Evolutionary conservation across 352 stramenopile genomes (phyloP).

Genomic region (Pythium apleroticum): DNA sequence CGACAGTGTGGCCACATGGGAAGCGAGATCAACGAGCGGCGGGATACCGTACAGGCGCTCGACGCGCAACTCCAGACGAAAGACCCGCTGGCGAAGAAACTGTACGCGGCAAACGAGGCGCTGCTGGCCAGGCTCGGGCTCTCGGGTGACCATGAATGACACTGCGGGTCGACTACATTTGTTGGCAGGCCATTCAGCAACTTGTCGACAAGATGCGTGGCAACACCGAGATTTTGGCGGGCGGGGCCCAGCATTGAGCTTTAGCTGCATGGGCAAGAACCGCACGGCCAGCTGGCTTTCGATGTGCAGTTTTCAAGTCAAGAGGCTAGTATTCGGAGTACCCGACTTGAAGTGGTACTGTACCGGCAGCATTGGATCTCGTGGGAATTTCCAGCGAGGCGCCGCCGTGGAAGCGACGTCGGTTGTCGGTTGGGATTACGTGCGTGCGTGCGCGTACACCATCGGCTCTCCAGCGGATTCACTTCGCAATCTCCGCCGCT

Average conservation of each 20-base stretch:
- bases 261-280: no score
- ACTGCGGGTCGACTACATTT: no score
- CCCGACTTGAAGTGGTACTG: not conserved
- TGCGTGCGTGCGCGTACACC: not conserved
- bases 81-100: slow-evolving; percentile 52
- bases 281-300: not conserved
- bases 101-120: slow-evolving; percentile 67
- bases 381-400: slow-evolving; percentile 9
- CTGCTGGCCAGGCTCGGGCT: slow-evolving; percentile 45
- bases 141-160: not conserved
- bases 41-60: slow-evolving; percentile 33
- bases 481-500: slow-evolving; percentile 14
- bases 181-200: no score
- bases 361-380: not conserved
- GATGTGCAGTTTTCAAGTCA: slow-evolving; percentile 24
- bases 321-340: not conserved
- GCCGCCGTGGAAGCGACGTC: not conserved
- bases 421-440: not conserved
- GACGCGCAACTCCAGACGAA: slow-evolving; percentile 50
- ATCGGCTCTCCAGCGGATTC: not conserved
- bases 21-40: slow-evolving; percentile 34
- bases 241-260: no score
- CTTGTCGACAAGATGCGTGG: no score
- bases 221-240: no score
- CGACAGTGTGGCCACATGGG: slow-evolving; percentile 46